phyloP scores from a whole-genome alignment of 2,329 filamentous ascomycete species.

The Monosporascus sp. region DNA sequence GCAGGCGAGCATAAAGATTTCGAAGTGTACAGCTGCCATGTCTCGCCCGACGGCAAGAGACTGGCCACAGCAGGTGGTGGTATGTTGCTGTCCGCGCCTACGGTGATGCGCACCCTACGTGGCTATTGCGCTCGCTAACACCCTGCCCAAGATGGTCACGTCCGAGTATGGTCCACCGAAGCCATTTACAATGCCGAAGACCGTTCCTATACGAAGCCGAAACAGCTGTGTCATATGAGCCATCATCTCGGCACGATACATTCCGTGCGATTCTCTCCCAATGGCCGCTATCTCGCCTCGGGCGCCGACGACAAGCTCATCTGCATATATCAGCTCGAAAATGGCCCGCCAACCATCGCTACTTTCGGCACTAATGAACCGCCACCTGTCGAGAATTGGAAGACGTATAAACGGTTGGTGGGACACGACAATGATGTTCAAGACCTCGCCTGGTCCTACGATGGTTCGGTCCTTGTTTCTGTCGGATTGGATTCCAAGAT shows the following conservation, averaged over 20 bases:
- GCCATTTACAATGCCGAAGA: slow-evolving; percentile 79
- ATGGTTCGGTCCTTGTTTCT: slow-evolving; percentile 92
- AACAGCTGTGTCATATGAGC: slow-evolving; percentile 96
- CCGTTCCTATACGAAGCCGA: slow-evolving; percentile 67
- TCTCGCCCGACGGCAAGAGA: slow-evolving; percentile 88
- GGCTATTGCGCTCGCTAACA: slow-evolving; percentile 3
- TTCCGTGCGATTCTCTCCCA: slow-evolving; percentile 92
- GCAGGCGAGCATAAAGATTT: slow-evolving; percentile 93
- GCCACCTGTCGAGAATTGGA: slow-evolving; percentile 95
- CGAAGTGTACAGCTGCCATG: slow-evolving; percentile 96
- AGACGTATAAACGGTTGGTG: slow-evolving; percentile 85
- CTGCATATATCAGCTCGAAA: slow-evolving; percentile 89
- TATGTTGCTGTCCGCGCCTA: slow-evolving; percentile 35
- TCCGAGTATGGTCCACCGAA: slow-evolving; percentile 96
- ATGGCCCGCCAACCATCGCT: slow-evolving; percentile 69
- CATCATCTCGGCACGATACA: slow-evolving; percentile 97
- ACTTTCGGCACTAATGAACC: slow-evolving; percentile 79
- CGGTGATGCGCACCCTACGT: slow-evolving; percentile 5
- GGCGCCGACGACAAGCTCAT: slow-evolving; percentile 99
- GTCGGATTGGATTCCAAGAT: slow-evolving; percentile 97
- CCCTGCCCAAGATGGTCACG: slow-evolving; percentile 70
- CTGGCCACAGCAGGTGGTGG: slow-evolving; percentile 91
- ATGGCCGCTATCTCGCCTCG: slow-evolving; percentile 90
- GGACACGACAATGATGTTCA: slow-evolving; percentile 99
- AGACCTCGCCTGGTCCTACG: slow-evolving; percentile 93